These are phyloP conservation scores for Ophiostoma pallidulum DNA, from an alignment of 2,329 filamentous ascomycete genomes.

Conservation along the genomic window DNA sequence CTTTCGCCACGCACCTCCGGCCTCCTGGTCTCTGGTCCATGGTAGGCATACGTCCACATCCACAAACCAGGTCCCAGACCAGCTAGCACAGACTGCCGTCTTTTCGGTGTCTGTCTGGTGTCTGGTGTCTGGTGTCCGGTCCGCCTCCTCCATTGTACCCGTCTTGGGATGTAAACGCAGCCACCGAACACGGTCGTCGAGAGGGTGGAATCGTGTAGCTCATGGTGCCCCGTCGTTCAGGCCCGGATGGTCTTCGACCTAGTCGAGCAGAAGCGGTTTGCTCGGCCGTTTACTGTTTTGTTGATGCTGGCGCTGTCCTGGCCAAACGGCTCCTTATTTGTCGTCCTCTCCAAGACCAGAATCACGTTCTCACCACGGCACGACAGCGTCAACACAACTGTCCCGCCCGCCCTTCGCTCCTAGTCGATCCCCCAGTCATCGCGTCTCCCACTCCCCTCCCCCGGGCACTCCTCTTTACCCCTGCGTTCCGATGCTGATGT, in stretches of 20 bases:
- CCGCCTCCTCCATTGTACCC: neutral
- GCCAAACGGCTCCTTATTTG: neutral
- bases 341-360: neutral
- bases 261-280: too few species aligned
- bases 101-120: neutral
- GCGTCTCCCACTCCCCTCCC: neutral
- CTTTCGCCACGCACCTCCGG: neutral
- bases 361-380: neutral
- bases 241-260: neutral
- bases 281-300: neutral
- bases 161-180: constrained; percentile 6
- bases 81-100: neutral
- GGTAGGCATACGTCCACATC: neutral
- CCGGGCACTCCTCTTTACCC: neutral
- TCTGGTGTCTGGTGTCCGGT: neutral
- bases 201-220: neutral
- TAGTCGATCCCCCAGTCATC: constrained; percentile 3
- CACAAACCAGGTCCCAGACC: neutral
- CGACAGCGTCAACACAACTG: neutral
- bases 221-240: neutral
- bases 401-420: neutral
- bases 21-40: constrained; percentile 3
- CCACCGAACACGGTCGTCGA: neutral
- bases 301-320: neutral
- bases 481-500: neutral